Percentiles rank a stretch among this genome's conserved stretches.
Conservation (phyloP, 75 land plant genomes). For the Pinus tabuliformis region DNA sequence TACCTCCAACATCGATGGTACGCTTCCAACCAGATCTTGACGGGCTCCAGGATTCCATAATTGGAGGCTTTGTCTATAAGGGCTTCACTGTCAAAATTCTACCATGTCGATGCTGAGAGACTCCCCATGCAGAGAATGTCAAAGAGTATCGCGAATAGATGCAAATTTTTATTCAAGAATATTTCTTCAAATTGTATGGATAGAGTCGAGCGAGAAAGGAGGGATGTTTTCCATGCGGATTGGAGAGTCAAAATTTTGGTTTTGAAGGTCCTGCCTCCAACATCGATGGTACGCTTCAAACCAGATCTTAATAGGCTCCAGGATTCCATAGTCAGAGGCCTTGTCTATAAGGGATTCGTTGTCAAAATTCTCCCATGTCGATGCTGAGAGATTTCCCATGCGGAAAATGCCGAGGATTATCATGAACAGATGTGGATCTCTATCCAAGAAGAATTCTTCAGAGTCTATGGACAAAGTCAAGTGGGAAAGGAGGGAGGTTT, state of each 20-base stretch:
- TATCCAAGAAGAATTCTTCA: no score
- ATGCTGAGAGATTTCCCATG: no score
- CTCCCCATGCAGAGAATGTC: conserved; percentile 56
- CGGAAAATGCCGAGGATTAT: no score
- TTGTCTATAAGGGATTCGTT: no score
- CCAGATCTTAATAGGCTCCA: no score
- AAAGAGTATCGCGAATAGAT: conserved; percentile 61
- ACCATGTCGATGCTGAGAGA: conserved; percentile 14
- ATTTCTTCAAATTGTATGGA: conserved; percentile 8
- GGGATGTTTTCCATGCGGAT: conserved; percentile 62
- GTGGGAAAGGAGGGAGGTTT: no score
- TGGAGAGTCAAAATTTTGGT: conserved; percentile 68
- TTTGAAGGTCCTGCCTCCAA: conserved; percentile 82
- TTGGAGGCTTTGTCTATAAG: conserved; percentile 67
- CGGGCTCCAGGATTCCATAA: conserved; percentile 53
- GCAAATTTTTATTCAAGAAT: conserved; percentile 85
- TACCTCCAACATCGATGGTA: no score
- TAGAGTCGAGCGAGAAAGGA: conserved; percentile 32
- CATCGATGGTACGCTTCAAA: conserved; percentile 30
- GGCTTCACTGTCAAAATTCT: conserved; percentile 15
- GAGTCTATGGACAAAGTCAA: no score
- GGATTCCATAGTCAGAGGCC: no score
- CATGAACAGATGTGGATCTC: no score
- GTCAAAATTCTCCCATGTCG: no score
- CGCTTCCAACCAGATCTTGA: conserved; percentile 5